A percentile compares a stretch with the other conserved stretches of the same genome.
Evolutionary conservation across 2,329 filamentous ascomycete genomes (phyloP).

Genomic region (Pseudopyrenochaeta lycopersici): DNA sequence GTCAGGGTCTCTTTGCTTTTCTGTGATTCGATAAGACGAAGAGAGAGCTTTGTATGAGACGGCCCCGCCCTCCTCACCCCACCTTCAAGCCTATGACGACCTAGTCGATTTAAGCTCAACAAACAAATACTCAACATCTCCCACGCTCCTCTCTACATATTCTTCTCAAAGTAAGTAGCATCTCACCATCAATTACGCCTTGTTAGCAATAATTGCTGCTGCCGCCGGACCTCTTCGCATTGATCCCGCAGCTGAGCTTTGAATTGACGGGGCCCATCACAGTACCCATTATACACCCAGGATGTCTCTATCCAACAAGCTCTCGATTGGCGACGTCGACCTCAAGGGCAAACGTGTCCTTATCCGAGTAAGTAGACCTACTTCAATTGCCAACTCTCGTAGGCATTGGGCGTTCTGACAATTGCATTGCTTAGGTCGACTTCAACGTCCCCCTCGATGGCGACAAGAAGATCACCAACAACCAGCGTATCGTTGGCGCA

Average conservation of each 20-base stretch:
- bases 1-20: conserved; percentile 28
- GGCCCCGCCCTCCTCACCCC: conserved; percentile 29
- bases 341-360: conserved; percentile 98
- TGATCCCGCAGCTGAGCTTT: not conserved
- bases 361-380: conserved; percentile 77
- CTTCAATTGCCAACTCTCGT: conserved; percentile 20
- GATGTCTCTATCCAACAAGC: conserved; percentile 99
- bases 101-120: conserved; percentile 19
- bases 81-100: conserved; percentile 32
- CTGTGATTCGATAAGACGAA: conserved; percentile 33
- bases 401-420: conserved; percentile 14
- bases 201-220: conserved; percentile 7
- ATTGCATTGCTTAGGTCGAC: conserved; percentile 75
- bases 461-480: conserved; percentile 95
- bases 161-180: conserved; percentile 27
- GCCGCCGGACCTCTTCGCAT: not conserved
- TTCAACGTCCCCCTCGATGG: conserved; percentile 98
- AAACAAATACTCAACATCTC: conserved; percentile 25
- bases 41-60: conserved; percentile 14
- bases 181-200: conserved; percentile 3
- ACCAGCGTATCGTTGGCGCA: conserved; percentile 96
- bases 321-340: conserved; percentile 94
- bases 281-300: conserved; percentile 19
- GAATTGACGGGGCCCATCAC: conserved; percentile 23
- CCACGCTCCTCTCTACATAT: conserved; percentile 17